Base-by-base conservation (phyloP, 106 monocot genomes). In the Cymbidium sinense region DNA sequence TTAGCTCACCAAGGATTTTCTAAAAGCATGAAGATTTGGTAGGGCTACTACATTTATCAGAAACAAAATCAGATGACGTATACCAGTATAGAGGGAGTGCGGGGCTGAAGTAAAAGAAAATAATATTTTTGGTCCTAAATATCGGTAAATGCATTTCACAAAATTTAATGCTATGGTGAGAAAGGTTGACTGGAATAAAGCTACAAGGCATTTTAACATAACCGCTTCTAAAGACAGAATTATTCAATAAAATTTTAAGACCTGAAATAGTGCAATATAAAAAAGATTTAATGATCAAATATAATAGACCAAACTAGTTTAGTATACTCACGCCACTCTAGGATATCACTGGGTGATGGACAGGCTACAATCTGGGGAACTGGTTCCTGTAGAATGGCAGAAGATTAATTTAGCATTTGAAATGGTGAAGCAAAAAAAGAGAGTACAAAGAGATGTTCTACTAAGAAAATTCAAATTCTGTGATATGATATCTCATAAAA, bases 301-400 rank as follows among this genome's bases (percentile, higher is more conserved):
- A 17, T 31, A 31, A 67, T 33, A 4, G 30, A 67, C 29, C 5
- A 67, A 31, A 67, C 61, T 13, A 67, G 34, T 71, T 74, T 74
- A 43, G 44, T 25, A 27, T 74, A 74, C 96, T 91, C 71, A 99
- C 98, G 94, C 98, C 98, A 99, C 81, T 99, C 98, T 31, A 99
- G 84, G 61, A 99, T 92, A 87, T 99, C 94, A 80, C 51, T 90
- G 72, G 94, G 81, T 29, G 79, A 90, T 64, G 98, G 98, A 41
- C 89, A 90, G 44, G 98, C 98, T 11, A 95, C 88, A 77, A 99
- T 87, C 83, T 99, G 98, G 23, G 98, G 84, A 76, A 87, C 92
- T 50, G 98, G 94, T 77, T 94, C 98, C 96, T 98, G 86, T 74
- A 85, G 71, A 62, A 39, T 71, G 20, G 37, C n/a, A 37, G 36